Evolutionary conservation across 345 rosid species (phyloP), one percentile per base, ranked within the genome.

Genomic region (Boechera retrofracta): DNA sequence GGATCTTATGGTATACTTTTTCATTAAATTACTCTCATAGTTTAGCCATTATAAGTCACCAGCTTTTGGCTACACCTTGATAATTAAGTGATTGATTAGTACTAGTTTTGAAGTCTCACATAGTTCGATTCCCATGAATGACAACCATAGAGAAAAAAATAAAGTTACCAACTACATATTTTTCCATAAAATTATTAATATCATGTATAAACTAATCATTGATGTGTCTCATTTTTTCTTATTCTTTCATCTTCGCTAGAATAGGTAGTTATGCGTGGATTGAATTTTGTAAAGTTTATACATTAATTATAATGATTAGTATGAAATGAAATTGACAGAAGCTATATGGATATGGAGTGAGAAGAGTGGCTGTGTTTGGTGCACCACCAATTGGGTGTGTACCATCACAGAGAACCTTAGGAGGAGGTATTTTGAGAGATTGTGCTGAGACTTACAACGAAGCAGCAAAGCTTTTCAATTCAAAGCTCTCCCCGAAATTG

Each of bases 321-420:
- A 82, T 67, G 76, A n/a, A 53, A 79, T 77, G 83, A 83, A 5
- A 79, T 86, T 4, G n/a, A 2, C 45, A 68, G 32, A 10, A 79
- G 67, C 49, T 74, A 83, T 26, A 82, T 73, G 81, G 81, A 65
- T 72, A 72, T 58, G 97, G 97, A 73, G 93, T 89, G 10, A 83
- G 91, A 73, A 86, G 85, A 55, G 38, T 89, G 15, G 90, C 77
- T 51, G 78, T 87, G 1, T 6, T 87, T 6, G 54, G 91, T 60
- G 48, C 82, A 75, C 90, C 94, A 7, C 89, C 91, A 38, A 62
- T 90, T 11, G 97, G 98, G 12, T 89, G 97, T 55, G 56, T 87
- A 42, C 94, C 98, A 38, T 79, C 90, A 6, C 96, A 89, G 26
- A 85, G 96, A 83, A 89, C 94, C 2, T 10, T 86, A 2, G 79